phyloP scores from a whole-genome alignment of 148 eudicot species.

The Fagopyrum homotropicum region DNA sequence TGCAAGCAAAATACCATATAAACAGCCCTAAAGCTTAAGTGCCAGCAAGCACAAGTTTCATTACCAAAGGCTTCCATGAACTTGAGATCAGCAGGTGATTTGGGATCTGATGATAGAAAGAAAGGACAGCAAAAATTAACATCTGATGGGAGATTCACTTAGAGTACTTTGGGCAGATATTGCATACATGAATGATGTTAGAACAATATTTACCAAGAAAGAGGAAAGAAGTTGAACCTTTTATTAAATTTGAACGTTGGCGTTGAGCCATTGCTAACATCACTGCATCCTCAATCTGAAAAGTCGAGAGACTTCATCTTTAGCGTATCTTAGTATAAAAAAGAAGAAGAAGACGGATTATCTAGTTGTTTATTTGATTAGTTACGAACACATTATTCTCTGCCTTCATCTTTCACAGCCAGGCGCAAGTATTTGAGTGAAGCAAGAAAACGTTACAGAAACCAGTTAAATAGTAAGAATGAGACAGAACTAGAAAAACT shows the following conservation, averaged over 20 bases:
- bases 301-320: background rate
- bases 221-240: slow-evolving; percentile 30
- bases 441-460: background rate
- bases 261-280: slow-evolving; percentile 67
- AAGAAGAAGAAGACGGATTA: background rate
- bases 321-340: background rate
- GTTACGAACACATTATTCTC: no score
- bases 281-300: slow-evolving; percentile 94
- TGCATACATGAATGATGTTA: slow-evolving; percentile 4
- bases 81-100: slow-evolving; percentile 57
- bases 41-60: slow-evolving; percentile 6
- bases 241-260: slow-evolving; percentile 62
- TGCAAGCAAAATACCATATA: background rate
- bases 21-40: background rate
- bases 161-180: background rate
- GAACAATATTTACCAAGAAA: background rate
- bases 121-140: slow-evolving; percentile 15
- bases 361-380: background rate
- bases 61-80: slow-evolving; percentile 82
- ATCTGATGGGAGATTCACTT: background rate
- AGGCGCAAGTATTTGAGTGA: background rate
- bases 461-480: background rate
- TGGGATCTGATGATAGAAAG: slow-evolving; percentile 48
- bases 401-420: background rate
- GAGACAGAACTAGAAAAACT: background rate